Evolutionary conservation across 129 eudicot species (phyloP).

Genomic region (Flaveria brownii): DNA sequence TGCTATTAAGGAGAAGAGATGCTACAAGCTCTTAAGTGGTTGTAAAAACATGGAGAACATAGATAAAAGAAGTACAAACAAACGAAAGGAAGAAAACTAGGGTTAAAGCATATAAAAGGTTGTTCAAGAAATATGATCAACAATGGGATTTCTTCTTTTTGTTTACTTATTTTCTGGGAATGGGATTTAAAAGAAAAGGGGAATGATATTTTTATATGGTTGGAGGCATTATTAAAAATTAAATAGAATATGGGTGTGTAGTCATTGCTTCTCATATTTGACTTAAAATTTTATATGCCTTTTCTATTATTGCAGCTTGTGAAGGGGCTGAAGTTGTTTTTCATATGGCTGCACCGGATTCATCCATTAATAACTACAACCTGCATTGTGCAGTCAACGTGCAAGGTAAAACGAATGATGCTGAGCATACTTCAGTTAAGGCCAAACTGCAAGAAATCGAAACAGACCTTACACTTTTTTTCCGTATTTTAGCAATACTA

Average conservation of each 20-base stretch:
- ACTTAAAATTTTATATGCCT: conserved; percentile 5
- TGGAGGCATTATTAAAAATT: neutral
- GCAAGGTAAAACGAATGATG: conserved; percentile 49
- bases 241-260: conserved; percentile 10
- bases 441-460: neutral
- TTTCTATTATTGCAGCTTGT: conserved; percentile 54
- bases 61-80: conserved; percentile 14
- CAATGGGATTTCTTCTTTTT: neutral
- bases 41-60: conserved; percentile 19
- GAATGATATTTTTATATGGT: neutral
- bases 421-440: neutral
- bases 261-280: conserved; percentile 20
- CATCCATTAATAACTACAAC: conserved; percentile 78
- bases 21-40: conserved; percentile 1
- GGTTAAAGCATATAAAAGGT: neutral
- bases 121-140: neutral
- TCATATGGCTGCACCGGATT: conserved; percentile 97
- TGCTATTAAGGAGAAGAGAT: conserved; percentile 17
- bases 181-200: neutral
- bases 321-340: conserved; percentile 95
- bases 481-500: neutral
- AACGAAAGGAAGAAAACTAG: conserved; percentile 6
- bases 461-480: neutral
- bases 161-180: neutral
- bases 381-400: conserved; percentile 88